A percentile compares a stretch with the other conserved stretches of the same genome.
Evolutionary conservation across 306 rosid species (phyloP).

Genomic region (Acacia melanoxylon): DNA sequence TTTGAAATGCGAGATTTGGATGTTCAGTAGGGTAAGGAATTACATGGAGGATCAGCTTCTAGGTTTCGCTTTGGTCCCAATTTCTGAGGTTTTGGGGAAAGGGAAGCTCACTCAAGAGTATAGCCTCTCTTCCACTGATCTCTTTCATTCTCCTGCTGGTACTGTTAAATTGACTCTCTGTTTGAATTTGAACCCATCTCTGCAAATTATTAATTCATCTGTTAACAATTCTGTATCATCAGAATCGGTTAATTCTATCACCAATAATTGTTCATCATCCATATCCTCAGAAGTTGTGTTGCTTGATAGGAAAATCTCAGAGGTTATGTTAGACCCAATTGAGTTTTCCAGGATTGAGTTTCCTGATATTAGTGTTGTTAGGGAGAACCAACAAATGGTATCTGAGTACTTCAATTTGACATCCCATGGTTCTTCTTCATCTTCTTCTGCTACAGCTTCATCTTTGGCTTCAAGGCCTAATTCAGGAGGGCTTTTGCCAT

Average conservation of each 20-base stretch:
- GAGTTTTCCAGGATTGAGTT: slow-evolving; percentile 90
- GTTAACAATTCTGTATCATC: slow-evolving; percentile 39
- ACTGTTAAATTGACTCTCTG: slow-evolving; percentile 66
- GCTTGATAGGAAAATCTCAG: slow-evolving; percentile 59
- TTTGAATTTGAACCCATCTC: slow-evolving; percentile 38
- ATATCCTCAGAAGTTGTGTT: slow-evolving; percentile 89
- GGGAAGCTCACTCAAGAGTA: slow-evolving; percentile 70
- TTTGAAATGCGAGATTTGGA: slow-evolving; percentile 92
- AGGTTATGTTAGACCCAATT: slow-evolving; percentile 55
- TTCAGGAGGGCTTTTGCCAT: slow-evolving; percentile 55
- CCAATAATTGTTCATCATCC: slow-evolving; percentile 53
- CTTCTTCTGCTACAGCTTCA: slow-evolving; percentile 17
- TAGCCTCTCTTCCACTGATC: slow-evolving; percentile 92
- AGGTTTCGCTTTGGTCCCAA: slow-evolving; percentile 83
- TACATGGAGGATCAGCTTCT: slow-evolving; percentile 87
- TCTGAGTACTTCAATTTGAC: slow-evolving; percentile 68
- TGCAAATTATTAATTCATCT: slow-evolving; percentile 33
- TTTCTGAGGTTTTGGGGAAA: slow-evolving; percentile 60
- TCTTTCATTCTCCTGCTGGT: slow-evolving; percentile 96
- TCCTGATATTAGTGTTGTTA: slow-evolving; percentile 68
- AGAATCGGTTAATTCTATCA: slow-evolving; percentile 32
- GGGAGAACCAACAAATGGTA: slow-evolving; percentile 83
- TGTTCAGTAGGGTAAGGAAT: slow-evolving; percentile 82
- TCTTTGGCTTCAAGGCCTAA: slow-evolving; percentile 34
- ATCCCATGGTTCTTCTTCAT: slow-evolving; percentile 23